Conservation (phyloP, 1,139 yeast species). For the Sugiyamaella castrensis region DNA sequence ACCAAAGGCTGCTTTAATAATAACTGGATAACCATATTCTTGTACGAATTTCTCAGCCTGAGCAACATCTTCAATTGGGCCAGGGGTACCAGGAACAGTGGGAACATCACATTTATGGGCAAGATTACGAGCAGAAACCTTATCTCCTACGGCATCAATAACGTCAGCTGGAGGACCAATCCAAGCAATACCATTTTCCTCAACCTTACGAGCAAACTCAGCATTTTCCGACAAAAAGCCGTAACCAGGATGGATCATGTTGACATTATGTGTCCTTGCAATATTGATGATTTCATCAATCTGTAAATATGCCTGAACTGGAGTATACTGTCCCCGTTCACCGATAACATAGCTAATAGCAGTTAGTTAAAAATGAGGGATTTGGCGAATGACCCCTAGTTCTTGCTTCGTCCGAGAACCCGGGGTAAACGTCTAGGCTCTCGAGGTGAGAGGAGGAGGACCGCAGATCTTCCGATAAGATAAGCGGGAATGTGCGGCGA, state of each 20-base stretch:
- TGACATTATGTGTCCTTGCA: constrained; percentile 82
- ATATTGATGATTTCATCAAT: constrained; percentile 92
- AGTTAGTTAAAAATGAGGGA: neutral
- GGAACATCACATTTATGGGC: constrained; percentile 85
- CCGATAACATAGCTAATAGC: constrained; percentile 68
- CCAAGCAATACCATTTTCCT: constrained; percentile 91
- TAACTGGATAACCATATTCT: constrained; percentile 89
- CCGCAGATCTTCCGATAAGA: neutral
- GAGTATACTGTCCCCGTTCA: constrained; percentile 81
- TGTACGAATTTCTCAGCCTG: constrained; percentile 79
- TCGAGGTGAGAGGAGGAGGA: too few relatives aligned
- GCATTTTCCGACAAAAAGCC: constrained; percentile 95
- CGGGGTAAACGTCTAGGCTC: too few relatives aligned
- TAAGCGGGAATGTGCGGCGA: neutral
- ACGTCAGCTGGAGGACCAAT: constrained; percentile 88
- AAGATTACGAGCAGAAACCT: constrained; percentile 87
- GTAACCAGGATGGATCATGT: constrained; percentile 98
- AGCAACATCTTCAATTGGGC: constrained; percentile 79
- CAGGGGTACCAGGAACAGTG: constrained; percentile 97
- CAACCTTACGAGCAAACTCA: constrained; percentile 90
- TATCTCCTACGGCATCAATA: constrained; percentile 97
- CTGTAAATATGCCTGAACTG: constrained; percentile 94
- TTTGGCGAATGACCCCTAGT: neutral
- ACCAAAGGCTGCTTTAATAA: constrained; percentile 98
- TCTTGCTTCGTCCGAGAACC: neutral